Base-by-base conservation (phyloP, 768 basidiomycete genomes). In the Cyathus striatus region DNA sequence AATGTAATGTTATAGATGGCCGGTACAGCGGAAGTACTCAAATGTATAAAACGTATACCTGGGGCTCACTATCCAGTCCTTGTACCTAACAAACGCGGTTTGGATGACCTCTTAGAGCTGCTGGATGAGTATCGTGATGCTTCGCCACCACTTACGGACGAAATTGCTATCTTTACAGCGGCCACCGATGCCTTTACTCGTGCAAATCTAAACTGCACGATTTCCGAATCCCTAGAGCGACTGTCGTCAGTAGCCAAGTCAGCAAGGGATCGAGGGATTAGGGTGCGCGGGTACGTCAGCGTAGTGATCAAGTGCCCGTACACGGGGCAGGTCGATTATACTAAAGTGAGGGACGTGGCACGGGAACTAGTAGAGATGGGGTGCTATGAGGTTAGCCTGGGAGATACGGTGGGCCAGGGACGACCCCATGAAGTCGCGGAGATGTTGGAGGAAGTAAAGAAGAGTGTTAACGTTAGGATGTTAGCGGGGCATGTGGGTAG, bases 341-440 rank as follows among this genome's bases (percentile, higher is more conserved):
- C 62, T 36, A 63, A 63, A 14, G 90, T 92, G 6, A 70, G 79
- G 40, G 78, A 84, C 27, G 78, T 95, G 18, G 69, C 89, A 0
- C 75, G 76, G 48, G 81, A 76, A 49, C 59, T 98, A 25, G 46
- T 81, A 4, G 81, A 90, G 46, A 93, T 96, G 88, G 94, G 94
- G 0, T 95, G 91, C 58, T 95, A 95, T 59, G 89, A 98, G 60
- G 79, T 94, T 39, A 88, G 88, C 52, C 64, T 97, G 17, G 92
- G 91, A 0, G 95, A 98, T 58, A 98, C 94, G 2, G 87, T 90
- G 2, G 94, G 94, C 0, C 79, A 80, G 37, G 94, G 87, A 2
- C 86, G 83, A 36, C 90, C 93, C 0, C 63, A 68, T 20, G 76
- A 77, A 27, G 76, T 94, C 23, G 62, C 69, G 5, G 66, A 70